Base-by-base conservation (phyloP, 139 green algal species). In the Chlamydomonas asymmetrica region DNA sequence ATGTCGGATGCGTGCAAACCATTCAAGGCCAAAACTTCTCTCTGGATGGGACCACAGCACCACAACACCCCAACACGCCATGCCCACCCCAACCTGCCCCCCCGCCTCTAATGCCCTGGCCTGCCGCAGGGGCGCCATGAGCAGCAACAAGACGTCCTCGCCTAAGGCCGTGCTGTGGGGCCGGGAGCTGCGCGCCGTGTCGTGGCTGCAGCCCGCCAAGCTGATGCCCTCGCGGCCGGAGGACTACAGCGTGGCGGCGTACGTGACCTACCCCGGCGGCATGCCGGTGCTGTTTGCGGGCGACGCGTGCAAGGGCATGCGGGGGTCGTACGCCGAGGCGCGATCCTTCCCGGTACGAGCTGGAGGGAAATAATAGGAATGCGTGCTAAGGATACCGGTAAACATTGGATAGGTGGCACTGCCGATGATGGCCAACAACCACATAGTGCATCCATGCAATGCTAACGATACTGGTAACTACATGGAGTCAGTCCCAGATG, bases 81-180 rank as follows among this genome's bases (percentile, higher is more conserved):
- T 61, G 18, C 63, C 61, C 4, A 63, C 32, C n/a, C 61, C 52
- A 22, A 80, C 83, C 7, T 27, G 23, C 27, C 13, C n/a, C n/a
- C n/a, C n/a, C n/a, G n/a, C n/a, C n/a, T n/a, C n/a, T n/a, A n/a
- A n/a, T n/a, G n/a, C n/a, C n/a, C n/a, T n/a, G n/a, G n/a, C n/a
- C n/a, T n/a, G n/a, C n/a, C n/a, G n/a, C n/a, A n/a, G n/a, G n/a
- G n/a, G n/a, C n/a, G n/a, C n/a, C n/a, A n/a, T n/a, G n/a, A n/a
- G n/a, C n/a, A n/a, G n/a, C n/a, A n/a, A n/a, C n/a, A n/a, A n/a
- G n/a, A n/a, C n/a, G n/a, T n/a, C n/a, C n/a, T n/a, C n/a, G n/a
- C 73, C 63, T 22, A 18, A 66, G 23, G 86, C 82, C 7, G 78
- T 88, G 29, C 76, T 90, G 8, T 93, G 88, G 88, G 88, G 88